Percentiles rank a stretch among this genome's conserved stretches.
Evolutionary conservation across 2,329 filamentous ascomycete genomes (phyloP).

Genomic region (Scedosporium dehoogii): DNA sequence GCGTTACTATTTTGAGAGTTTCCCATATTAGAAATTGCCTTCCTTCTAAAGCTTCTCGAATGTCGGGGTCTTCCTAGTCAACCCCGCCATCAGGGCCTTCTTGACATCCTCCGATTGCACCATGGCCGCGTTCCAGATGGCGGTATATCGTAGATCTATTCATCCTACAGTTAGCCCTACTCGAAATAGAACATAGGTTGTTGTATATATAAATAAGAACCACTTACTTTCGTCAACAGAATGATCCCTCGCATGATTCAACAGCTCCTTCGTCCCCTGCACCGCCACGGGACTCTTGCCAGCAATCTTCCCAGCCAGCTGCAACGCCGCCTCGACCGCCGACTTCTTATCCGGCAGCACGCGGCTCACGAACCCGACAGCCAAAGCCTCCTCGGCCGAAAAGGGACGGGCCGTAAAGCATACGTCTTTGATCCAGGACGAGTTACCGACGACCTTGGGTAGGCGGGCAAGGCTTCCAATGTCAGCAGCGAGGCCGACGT

Average conservation of each 20-base stretch:
- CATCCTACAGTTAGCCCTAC: not conserved
- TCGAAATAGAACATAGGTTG: not conserved
- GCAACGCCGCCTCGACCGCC: conserved; percentile 51
- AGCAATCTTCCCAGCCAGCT: conserved; percentile 56
- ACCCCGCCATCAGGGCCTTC: conserved; percentile 61
- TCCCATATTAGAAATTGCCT: not conserved
- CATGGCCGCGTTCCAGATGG: conserved; percentile 77
- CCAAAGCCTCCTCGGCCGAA: conserved; percentile 54
- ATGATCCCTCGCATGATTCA: conserved; percentile 75
- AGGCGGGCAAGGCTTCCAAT: conserved; percentile 66
- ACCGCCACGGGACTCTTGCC: conserved; percentile 81
- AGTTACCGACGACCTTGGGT: conserved; percentile 61
- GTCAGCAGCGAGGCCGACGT: conserved; percentile 72
- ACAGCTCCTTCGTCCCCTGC: conserved; percentile 75
- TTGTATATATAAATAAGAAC: not conserved
- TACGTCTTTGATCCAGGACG: conserved; percentile 73
- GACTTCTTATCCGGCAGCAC: conserved; percentile 54
- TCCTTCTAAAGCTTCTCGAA: conserved; percentile 68
- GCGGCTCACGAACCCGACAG: conserved; percentile 59
- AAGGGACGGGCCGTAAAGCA: conserved; percentile 63
- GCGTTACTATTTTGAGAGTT: not conserved
- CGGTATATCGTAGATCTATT: conserved; percentile 66
- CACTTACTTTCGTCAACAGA: conserved; percentile 62
- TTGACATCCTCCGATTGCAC: conserved; percentile 72
- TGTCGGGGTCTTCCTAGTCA: conserved; percentile 68